Base-by-base conservation (phyloP, 1,139 yeast species). In the Zygosaccharomyces sapae region DNA sequence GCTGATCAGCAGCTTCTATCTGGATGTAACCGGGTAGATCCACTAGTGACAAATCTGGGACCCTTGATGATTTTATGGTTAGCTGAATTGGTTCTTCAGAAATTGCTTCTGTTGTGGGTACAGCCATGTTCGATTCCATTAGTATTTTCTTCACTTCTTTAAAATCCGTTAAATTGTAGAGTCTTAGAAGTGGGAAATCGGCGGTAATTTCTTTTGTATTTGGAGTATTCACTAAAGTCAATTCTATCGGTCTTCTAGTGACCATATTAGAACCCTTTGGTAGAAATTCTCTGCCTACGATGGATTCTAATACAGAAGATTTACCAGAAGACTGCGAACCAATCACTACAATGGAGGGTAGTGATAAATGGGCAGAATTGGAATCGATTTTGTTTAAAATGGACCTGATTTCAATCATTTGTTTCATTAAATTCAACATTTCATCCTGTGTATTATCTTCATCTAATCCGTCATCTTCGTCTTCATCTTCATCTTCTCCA, bases 281-380 rank as follows among this genome's bases (percentile, higher is more conserved):
- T 50, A 90, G 71, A 59, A 90, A 90, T 61, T 90, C 96, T 58
- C 86, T 95, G 10, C 97, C 97, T 1, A 90, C 97, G 51, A 90
- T 85, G 12, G 96, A 80, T 63, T 90, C 97, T 49, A 90, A 74
- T 1, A 90, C 97, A 0, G 97, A 89, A 0, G 96, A 86, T 66
- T 90, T 90, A 45, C 99, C 99, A 44, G 96, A 87, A 9, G 96
- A 86, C 70, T 94, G 98, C 1, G 98, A 92, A 0, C 99, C 98
- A 55, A 94, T 80, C 1, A 94, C 98, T 12, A 94, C 98, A 57
- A 94, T 94, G 0, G 96, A 86, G 1, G 98, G 98, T 36, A 94
- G 72, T 54, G 83, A 86, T 40, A 92, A 72, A 8, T 87, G 79
- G 36, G 87, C 90, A 4, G 84, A 72, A 0, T 76, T 70, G 51